Base-by-base conservation (phyloP, 78 protist genomes). In the Protostelium mycophagum region DNA sequence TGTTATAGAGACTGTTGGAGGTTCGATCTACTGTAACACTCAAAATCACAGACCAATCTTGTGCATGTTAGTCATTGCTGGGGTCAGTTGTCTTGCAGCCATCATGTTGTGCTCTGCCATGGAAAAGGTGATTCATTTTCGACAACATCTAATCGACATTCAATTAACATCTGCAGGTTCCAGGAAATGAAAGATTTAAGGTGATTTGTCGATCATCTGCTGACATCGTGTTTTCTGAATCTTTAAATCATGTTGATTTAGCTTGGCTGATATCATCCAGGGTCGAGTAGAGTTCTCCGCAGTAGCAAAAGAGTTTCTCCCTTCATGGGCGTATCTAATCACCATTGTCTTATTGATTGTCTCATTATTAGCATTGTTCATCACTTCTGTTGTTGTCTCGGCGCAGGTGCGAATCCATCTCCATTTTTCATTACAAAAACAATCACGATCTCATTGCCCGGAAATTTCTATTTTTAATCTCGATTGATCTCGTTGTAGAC, bases 401-500 rank as follows among this genome's bases (percentile, higher is more conserved):
- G 86, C 83, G 89, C 91, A 63, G 88, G 88, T 88, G 25, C 63
- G 28, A 5, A 85, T 28, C 85, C 93, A 51, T 90, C 87, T 37
- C n/a, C 87, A 28, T 90, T 90, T 86, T 88, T 90, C 35, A 90
- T 88, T 90, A 90, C n/a, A n/a, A n/a, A n/a, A n/a, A n/a, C n/a
- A n/a, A n/a, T n/a, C 88, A 28, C 87, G 87, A 31, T 35, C 88
- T 25, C 94, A 92, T 38, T 89, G 88, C 23, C 85, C 91, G 34
- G 85, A 92, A n/a, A 83, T 37, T 92, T n/a, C 91, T 91, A 63
- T 92, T 90, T 28, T 88, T 87, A 28, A 92, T 92, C n/a, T 38
- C 87, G 35, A 85, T 88, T 92, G 88, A 91, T 36, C 94, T 88
- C 38, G 88, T 91, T 35, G 38, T 88, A 89, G 94, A 92, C 38